A percentile compares a stretch with the other conserved stretches of the same genome.
Evolutionary conservation across 352 stramenopile genomes (phyloP).

Genomic region (Globisporangium solare): DNA sequence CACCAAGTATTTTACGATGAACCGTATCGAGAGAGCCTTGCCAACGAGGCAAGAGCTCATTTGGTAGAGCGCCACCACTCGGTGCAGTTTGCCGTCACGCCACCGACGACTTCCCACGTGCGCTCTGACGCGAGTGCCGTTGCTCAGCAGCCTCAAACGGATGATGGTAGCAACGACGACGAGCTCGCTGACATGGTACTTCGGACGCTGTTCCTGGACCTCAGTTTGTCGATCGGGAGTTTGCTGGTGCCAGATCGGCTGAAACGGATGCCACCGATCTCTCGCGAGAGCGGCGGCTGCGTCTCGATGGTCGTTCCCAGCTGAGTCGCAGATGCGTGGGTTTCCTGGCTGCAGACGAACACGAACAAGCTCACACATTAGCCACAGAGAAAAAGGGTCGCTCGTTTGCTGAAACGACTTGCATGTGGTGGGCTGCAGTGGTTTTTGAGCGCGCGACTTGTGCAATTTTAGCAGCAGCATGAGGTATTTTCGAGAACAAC

Average conservation of each 20-base stretch:
- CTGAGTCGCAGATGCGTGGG: background rate
- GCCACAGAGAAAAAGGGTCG: too few relatives aligned
- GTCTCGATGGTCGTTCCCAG: slow-evolving; percentile 8
- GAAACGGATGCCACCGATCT: background rate
- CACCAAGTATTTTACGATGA: slow-evolving; percentile 52
- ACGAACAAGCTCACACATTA: too few relatives aligned
- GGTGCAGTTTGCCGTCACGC: slow-evolving; percentile 33
- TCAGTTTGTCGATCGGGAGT: slow-evolving; percentile 22
- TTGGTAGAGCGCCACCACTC: slow-evolving; percentile 12
- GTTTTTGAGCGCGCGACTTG: too few relatives aligned
- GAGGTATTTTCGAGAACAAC: too few relatives aligned
- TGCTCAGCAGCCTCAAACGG: background rate
- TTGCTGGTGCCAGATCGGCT: background rate
- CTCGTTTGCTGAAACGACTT: too few relatives aligned
- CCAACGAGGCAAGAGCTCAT: slow-evolving; percentile 23
- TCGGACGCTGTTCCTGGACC: slow-evolving; percentile 42
- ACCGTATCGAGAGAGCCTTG: slow-evolving; percentile 32
- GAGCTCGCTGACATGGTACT: slow-evolving; percentile 31
- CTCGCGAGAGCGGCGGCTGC: slow-evolving; percentile 10
- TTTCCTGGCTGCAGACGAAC: too few relatives aligned
- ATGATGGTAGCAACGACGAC: background rate
- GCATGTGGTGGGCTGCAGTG: too few relatives aligned
- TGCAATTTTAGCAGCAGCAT: too few relatives aligned
- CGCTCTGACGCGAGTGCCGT: background rate
- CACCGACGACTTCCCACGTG: background rate